These are phyloP conservation scores for Pisolithus albus DNA, from an alignment of 768 basidiomycete species.

Conservation along the genomic window DNA sequence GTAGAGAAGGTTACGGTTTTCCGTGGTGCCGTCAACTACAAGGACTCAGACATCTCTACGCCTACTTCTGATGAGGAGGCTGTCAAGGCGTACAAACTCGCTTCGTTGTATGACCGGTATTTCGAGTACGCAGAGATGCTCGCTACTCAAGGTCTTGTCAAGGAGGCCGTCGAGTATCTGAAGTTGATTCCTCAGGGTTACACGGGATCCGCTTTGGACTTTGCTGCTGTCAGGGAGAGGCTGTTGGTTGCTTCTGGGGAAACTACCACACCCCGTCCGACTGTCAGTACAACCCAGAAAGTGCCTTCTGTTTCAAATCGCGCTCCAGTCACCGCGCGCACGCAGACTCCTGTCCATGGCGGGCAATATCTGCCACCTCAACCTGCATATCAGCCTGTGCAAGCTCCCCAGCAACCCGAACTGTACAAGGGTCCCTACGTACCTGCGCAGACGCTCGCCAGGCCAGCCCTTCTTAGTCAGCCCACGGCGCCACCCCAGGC, in stretches of 20 bases:
- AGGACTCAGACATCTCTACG: constrained; percentile 59
- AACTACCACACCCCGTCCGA: constrained; percentile 18
- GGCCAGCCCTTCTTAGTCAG: constrained; percentile 37
- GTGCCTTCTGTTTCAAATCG: constrained; percentile 6
- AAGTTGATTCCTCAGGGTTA: constrained; percentile 76
- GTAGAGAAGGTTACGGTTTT: constrained; percentile 97
- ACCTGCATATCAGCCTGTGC: constrained; percentile 29
- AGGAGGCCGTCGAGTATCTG: constrained; percentile 75
- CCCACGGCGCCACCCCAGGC: constrained; percentile 35
- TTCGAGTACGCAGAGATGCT: constrained; percentile 93
- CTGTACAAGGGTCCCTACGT: constrained; percentile 1
- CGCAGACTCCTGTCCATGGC: constrained; percentile 17
- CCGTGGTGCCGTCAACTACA: constrained; percentile 75
- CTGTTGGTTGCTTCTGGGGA: constrained; percentile 35
- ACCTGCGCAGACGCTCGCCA: constrained; percentile 25
- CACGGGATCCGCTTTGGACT: constrained; percentile 47
- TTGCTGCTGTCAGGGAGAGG: constrained; percentile 40
- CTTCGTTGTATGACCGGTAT: constrained; percentile 84
- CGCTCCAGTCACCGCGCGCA: constrained; percentile 25
- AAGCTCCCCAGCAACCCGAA: constrained; percentile 9
- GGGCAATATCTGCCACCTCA: constrained; percentile 14
- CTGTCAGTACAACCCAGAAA: constrained; percentile 27
- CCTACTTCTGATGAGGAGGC: constrained; percentile 33
- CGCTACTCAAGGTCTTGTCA: constrained; percentile 81
- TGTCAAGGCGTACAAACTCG: constrained; percentile 71